Evolutionary conservation across 2,329 filamentous ascomycete genomes (phyloP).

Genomic region (Ascochyta fabae): DNA sequence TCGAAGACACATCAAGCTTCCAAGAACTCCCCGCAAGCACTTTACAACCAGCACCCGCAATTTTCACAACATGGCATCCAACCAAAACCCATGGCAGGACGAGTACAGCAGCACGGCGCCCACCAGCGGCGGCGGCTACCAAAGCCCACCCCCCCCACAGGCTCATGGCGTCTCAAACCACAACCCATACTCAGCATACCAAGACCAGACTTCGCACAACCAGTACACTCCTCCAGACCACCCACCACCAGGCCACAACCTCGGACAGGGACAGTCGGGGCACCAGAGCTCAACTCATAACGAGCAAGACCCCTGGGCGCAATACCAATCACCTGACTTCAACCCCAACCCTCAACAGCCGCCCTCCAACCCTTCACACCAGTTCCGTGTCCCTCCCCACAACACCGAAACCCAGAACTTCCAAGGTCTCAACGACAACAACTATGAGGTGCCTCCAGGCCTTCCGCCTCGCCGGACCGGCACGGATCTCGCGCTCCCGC

Average conservation of each 20-base stretch:
- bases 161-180: slow-evolving; percentile 21
- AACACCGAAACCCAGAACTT: slow-evolving; percentile 16
- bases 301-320: slow-evolving; percentile 13
- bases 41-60: neutral
- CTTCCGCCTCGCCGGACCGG: slow-evolving; percentile 39
- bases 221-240: slow-evolving; percentile 9
- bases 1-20: neutral
- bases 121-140: slow-evolving; percentile 20
- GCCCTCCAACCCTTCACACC: slow-evolving; percentile 9
- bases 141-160: slow-evolving; percentile 16
- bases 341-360: slow-evolving; percentile 11
- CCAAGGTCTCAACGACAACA: slow-evolving; percentile 18
- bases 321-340: slow-evolving; percentile 19
- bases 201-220: slow-evolving; percentile 20
- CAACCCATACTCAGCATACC: slow-evolving; percentile 32
- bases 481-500: slow-evolving; percentile 50
- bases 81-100: slow-evolving; percentile 32
- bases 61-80: slow-evolving; percentile 25
- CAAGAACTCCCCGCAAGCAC: neutral
- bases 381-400: slow-evolving; percentile 13
- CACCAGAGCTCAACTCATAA: neutral
- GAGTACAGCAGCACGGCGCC: slow-evolving; percentile 22
- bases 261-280: neutral
- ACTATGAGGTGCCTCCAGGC: slow-evolving; percentile 27
- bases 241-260: slow-evolving; percentile 12